Conservation (phyloP, 176 grass and related monocot species). For the Chloris gayana region DNA sequence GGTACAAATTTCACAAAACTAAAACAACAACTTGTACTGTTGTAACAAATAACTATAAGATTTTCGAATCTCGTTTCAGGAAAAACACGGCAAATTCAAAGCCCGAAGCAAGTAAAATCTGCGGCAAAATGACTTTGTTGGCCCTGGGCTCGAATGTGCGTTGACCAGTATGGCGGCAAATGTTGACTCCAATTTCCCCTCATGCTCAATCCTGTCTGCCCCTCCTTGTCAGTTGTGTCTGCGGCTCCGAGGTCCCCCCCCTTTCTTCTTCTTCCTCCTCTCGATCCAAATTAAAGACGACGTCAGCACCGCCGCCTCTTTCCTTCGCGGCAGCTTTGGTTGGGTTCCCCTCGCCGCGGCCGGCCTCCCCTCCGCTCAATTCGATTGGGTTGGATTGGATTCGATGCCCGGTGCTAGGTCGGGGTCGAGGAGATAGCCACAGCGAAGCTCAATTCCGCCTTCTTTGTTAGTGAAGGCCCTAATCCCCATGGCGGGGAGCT, state of each 20-base stretch:
- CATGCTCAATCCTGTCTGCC: not conserved
- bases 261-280: not conserved
- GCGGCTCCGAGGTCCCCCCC: no score
- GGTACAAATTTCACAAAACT: not conserved
- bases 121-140: no score
- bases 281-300: conserved; percentile 14
- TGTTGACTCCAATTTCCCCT: conserved; percentile 41
- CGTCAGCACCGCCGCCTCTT: not conserved
- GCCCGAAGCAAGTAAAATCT: no score
- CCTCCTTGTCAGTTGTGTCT: not conserved
- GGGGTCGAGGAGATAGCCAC: not conserved
- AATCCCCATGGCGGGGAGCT: conserved; percentile 54
- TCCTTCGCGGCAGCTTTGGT: not conserved
- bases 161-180: conserved; percentile 22
- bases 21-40: no score
- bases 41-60: not conserved
- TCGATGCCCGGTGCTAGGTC: not conserved
- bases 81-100: not conserved
- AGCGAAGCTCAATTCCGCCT: not conserved
- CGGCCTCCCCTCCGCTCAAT: not conserved
- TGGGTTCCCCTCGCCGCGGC: not conserved
- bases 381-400: not conserved
- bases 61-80: not conserved
- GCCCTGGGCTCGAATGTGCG: not conserved
- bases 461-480: not conserved